Evolutionary conservation across 2,329 filamentous ascomycete genomes (phyloP).

Genomic region (Calonectria pteridis): DNA sequence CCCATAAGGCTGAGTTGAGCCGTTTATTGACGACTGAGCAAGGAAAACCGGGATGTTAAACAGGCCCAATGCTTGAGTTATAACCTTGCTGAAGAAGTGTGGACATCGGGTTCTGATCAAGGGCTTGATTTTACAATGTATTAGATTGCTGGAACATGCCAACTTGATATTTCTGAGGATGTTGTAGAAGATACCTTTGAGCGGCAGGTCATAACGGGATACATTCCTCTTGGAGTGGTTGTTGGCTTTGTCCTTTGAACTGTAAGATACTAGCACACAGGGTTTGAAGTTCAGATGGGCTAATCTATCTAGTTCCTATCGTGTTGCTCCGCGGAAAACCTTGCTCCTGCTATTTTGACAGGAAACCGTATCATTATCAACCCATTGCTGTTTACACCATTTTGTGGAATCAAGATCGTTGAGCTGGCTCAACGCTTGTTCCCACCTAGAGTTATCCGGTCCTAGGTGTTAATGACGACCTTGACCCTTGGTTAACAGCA

Average conservation of each 20-base stretch:
- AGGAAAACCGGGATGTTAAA: slow-evolving; percentile 20
- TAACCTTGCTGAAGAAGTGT: not conserved
- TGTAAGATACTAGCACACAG: not conserved
- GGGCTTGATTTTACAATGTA: not conserved
- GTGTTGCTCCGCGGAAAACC: slow-evolving; percentile 46
- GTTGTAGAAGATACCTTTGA: slow-evolving; percentile 13
- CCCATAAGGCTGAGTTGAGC: slow-evolving; percentile 29
- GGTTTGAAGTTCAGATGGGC: not conserved
- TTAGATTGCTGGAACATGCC: slow-evolving; percentile 6
- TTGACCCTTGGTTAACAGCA: slow-evolving; percentile 69
- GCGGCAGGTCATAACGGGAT: slow-evolving; percentile 12
- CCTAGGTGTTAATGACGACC: slow-evolving; percentile 69
- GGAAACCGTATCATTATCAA: slow-evolving; percentile 68
- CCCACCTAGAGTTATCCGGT: slow-evolving; percentile 70
- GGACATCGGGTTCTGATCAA: not conserved
- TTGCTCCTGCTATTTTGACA: slow-evolving; percentile 67
- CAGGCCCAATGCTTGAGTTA: too few species aligned
- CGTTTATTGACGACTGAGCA: slow-evolving; percentile 18
- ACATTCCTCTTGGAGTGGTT: slow-evolving; percentile 14
- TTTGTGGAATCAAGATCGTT: slow-evolving; percentile 67
- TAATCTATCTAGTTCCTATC: slow-evolving; percentile 4
- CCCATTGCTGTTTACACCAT: slow-evolving; percentile 68
- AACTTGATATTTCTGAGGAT: slow-evolving; percentile 15
- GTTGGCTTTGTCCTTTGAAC: slow-evolving; percentile 23
- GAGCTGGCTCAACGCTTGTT: slow-evolving; percentile 69